Conservation (phyloP, 1,139 yeast species). For the Ogataea hybrid region DNA sequence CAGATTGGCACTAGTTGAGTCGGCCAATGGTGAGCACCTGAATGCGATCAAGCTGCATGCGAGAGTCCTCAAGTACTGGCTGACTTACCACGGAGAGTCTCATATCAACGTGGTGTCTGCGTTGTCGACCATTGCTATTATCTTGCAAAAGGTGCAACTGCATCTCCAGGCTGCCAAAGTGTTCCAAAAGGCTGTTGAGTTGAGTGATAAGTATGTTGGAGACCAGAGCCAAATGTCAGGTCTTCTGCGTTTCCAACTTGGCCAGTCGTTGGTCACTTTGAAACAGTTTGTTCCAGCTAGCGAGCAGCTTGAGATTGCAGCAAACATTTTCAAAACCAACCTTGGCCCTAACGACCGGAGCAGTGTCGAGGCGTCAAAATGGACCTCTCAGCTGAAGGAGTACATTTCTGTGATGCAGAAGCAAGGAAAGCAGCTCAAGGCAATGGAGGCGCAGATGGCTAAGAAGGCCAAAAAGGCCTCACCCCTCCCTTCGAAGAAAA, state of each 20-base stretch:
- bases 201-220: conserved; percentile 40
- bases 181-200: conserved; percentile 45
- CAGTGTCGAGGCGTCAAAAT: conserved; percentile 61
- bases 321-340: conserved; percentile 50
- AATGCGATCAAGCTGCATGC: conserved; percentile 64
- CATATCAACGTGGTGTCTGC: conserved; percentile 74
- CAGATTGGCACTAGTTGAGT: conserved; percentile 74
- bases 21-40: conserved; percentile 53
- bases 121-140: conserved; percentile 59
- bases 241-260: conserved; percentile 60
- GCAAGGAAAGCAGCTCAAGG: conserved; percentile 23
- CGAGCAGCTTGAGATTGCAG: conserved; percentile 50
- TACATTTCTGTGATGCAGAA: conserved; percentile 30
- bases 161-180: conserved; percentile 47
- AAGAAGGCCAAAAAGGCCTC: conserved; percentile 26
- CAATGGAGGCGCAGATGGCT: conserved; percentile 23
- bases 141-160: conserved; percentile 54
- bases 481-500: conserved; percentile 30
- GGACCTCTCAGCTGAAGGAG: conserved; percentile 51
- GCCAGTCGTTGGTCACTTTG: conserved; percentile 56
- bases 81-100: conserved; percentile 47
- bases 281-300: conserved; percentile 56
- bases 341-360: conserved; percentile 63
- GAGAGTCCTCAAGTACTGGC: conserved; percentile 61
- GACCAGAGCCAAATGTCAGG: conserved; percentile 59